Evolutionary conservation across 495 filamentous ascomycete genomes (phyloP).

Genomic region (Lophiostoma macrostomum): DNA sequence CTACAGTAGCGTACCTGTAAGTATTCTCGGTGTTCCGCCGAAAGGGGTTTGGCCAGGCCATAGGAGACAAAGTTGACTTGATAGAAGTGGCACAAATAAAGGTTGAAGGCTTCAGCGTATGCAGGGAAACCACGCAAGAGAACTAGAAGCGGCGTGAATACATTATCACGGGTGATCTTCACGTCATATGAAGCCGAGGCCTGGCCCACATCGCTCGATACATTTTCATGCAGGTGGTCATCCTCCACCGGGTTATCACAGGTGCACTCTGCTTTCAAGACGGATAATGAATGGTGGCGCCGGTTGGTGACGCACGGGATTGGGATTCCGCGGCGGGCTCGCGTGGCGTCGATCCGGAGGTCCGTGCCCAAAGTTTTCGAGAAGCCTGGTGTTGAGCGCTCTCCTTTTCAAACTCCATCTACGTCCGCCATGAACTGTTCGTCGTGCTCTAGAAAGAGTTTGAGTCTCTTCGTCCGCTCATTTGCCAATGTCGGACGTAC

Average conservation of each 20-base stretch:
- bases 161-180: too few species aligned
- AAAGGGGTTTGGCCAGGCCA: constrained; percentile 44
- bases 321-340: too few species aligned
- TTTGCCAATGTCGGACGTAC: constrained; percentile 39
- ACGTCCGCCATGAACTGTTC: constrained; percentile 47
- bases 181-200: too few species aligned
- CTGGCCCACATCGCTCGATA: too few species aligned
- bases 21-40: constrained; percentile 37
- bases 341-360: constrained; percentile 1
- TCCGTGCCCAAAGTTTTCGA: constrained; percentile 4
- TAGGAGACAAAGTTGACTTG: constrained; percentile 14
- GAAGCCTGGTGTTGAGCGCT: background rate
- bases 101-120: too few species aligned
- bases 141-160: too few species aligned
- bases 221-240: too few species aligned
- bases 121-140: too few species aligned
- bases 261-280: too few species aligned
- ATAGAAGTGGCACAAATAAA: background rate
- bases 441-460: constrained; percentile 44
- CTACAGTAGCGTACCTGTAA: constrained; percentile 33
- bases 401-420: background rate
- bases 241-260: too few species aligned
- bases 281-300: too few species aligned
- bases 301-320: too few species aligned
- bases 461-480: constrained; percentile 50